A percentile compares a stretch with the other conserved stretches of the same genome.
Conservation (phyloP, 495 filamentous ascomycete genomes). For the Hyaloscypha hepaticicola region DNA sequence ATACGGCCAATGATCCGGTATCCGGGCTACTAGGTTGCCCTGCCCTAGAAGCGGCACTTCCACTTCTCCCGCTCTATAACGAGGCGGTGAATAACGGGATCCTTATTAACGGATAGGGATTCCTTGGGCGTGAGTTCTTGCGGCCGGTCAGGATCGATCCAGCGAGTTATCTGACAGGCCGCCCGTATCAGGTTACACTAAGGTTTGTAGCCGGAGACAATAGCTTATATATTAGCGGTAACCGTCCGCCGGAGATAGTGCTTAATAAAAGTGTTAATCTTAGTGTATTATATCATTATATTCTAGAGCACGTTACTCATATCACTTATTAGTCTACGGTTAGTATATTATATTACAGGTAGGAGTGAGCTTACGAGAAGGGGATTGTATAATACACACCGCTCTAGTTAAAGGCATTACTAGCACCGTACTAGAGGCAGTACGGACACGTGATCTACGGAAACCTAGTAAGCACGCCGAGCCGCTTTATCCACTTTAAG, state of each 20-base stretch:
- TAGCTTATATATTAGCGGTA: slow-evolving; percentile 32
- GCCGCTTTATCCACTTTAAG: slow-evolving; percentile 34
- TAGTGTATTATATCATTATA: slow-evolving; percentile 38
- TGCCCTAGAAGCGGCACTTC: slow-evolving; percentile 29
- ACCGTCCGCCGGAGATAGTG: too few relatives aligned
- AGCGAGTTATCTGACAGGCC: slow-evolving; percentile 37
- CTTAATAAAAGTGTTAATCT: slow-evolving; percentile 21
- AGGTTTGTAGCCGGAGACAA: slow-evolving; percentile 36
- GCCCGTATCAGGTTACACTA: slow-evolving; percentile 36
- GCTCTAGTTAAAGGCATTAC: slow-evolving; percentile 40
- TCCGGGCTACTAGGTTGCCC: slow-evolving; percentile 28
- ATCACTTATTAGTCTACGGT: slow-evolving; percentile 24
- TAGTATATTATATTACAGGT: slow-evolving; percentile 21
- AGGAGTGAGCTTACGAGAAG: slow-evolving; percentile 14
- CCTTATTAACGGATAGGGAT: slow-evolving; percentile 31
- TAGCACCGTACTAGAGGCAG: slow-evolving; percentile 39
- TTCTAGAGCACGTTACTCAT: slow-evolving; percentile 40
- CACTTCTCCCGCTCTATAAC: slow-evolving; percentile 28
- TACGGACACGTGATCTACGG: slow-evolving; percentile 36
- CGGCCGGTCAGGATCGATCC: slow-evolving; percentile 36
- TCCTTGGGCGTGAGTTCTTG: slow-evolving; percentile 34
- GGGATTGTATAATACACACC: slow-evolving; percentile 29
- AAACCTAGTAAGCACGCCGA: slow-evolving; percentile 37
- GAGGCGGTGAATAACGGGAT: slow-evolving; percentile 31
- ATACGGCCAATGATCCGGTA: slow-evolving; percentile 34